These are phyloP conservation scores for Beauveria sp. DNA, from an alignment of 2,329 filamentous ascomycete genomes.

Conservation along the genomic window DNA sequence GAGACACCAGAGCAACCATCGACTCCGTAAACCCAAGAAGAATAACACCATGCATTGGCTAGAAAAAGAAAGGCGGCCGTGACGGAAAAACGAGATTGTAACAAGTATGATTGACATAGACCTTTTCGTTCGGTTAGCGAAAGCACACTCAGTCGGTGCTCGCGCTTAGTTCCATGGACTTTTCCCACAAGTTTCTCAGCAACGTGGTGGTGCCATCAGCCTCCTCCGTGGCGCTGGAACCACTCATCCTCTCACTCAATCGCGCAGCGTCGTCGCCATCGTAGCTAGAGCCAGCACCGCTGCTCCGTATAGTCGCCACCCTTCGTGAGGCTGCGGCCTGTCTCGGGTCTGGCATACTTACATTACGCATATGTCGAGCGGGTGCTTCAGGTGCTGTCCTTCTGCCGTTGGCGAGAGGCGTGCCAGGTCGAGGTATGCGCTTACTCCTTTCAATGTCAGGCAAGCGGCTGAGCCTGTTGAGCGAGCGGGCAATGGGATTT, in stretches of 20 bases:
- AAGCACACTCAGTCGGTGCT: constrained; percentile 26
- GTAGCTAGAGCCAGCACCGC: constrained; percentile 36
- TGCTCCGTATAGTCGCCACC: constrained; percentile 29
- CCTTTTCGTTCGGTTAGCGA: neutral
- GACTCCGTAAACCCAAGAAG: neutral
- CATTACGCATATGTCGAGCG: constrained; percentile 30
- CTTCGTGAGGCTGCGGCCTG: constrained; percentile 24
- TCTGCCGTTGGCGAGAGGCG: constrained; percentile 31
- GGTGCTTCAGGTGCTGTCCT: constrained; percentile 20
- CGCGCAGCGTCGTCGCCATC: constrained; percentile 37
- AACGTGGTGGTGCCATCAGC: constrained; percentile 44
- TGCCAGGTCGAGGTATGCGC: constrained; percentile 37
- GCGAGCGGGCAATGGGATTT: constrained; percentile 59
- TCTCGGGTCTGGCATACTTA: constrained; percentile 29
- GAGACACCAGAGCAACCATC: constrained; percentile 3
- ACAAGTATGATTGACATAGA: neutral
- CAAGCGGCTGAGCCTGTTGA: constrained; percentile 39
- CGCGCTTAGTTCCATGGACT: constrained; percentile 48
- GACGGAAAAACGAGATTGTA: neutral
- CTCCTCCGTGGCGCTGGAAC: constrained; percentile 41
- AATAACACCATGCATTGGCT: neutral
- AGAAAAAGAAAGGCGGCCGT: neutral
- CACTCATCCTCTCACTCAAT: constrained; percentile 38
- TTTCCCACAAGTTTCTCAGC: constrained; percentile 55
- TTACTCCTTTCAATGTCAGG: constrained; percentile 43